Percentiles rank a stretch among this genome's conserved stretches.
Conservation (phyloP, 2,329 filamentous ascomycete genomes). For the Pyrenochaeta sp. region DNA sequence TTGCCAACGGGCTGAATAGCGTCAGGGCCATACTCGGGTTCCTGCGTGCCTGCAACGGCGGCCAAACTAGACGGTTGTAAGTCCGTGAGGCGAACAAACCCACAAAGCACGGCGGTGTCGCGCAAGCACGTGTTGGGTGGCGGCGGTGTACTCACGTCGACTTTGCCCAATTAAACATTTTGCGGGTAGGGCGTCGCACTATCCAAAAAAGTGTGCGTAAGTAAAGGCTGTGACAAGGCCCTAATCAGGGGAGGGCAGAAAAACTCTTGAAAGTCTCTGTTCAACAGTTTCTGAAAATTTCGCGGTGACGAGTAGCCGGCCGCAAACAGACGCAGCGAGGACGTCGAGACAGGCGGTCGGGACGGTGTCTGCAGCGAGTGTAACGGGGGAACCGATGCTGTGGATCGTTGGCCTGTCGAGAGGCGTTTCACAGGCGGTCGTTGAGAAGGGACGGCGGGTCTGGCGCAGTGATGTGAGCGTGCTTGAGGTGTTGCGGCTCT, state of each 20-base stretch:
- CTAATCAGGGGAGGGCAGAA: constrained; percentile 33
- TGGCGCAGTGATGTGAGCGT: neutral
- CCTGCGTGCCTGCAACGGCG: constrained; percentile 91
- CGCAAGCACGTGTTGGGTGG: constrained; percentile 25
- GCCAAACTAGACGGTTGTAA: constrained; percentile 58
- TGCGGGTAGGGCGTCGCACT: constrained; percentile 41
- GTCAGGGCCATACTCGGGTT: constrained; percentile 91
- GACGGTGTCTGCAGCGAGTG: constrained; percentile 16
- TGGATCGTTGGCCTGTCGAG: neutral
- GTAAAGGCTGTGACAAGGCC: constrained; percentile 30
- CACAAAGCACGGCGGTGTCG: constrained; percentile 14
- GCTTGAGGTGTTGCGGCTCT: constrained; percentile 1
- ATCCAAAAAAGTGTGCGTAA: constrained; percentile 37
- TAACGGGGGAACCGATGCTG: constrained; percentile 1
- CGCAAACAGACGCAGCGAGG: constrained; percentile 30
- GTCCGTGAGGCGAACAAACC: constrained; percentile 8
- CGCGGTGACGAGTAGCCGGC: constrained; percentile 30
- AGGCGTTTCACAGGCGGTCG: constrained; percentile 3
- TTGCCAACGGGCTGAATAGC: constrained; percentile 87
- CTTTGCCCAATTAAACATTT: constrained; percentile 94
- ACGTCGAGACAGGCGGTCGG: constrained; percentile 18
- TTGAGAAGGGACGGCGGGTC: neutral
- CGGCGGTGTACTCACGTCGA: constrained; percentile 72
- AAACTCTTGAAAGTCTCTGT: constrained; percentile 41
- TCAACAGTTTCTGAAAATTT: constrained; percentile 37